A percentile compares a stretch with the other conserved stretches of the same genome.
These are phyloP conservation scores for Brassica napus DNA, from an alignment of 345 rosid genomes.

Conservation along the genomic window Da-Ae NC_063439.1:25258001-25258500, in stretches of 20 bases:
- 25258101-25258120: constrained; percentile 6
- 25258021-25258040: neutral
- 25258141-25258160: constrained; percentile 2
- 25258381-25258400: neutral
- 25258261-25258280: neutral
- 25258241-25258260: constrained; percentile 14
- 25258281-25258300: constrained; percentile 19
- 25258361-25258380: neutral
- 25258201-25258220: neutral
- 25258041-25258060: neutral
- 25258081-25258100: neutral
- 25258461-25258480: neutral
- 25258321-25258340: neutral
- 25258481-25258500: neutral
- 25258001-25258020: too few species aligned
- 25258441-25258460: neutral
- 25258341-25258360: neutral
- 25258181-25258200: constrained; percentile 16
- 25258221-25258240: constrained; percentile 8
- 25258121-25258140: constrained; percentile 13
- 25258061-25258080: neutral
- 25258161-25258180: constrained; percentile 23
- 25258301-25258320: neutral
- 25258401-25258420: neutral
- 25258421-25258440: neutral